phyloP scores from a whole-genome alignment of 2,329 filamentous ascomycete genomes.

The Apiospora hydei region DNA sequence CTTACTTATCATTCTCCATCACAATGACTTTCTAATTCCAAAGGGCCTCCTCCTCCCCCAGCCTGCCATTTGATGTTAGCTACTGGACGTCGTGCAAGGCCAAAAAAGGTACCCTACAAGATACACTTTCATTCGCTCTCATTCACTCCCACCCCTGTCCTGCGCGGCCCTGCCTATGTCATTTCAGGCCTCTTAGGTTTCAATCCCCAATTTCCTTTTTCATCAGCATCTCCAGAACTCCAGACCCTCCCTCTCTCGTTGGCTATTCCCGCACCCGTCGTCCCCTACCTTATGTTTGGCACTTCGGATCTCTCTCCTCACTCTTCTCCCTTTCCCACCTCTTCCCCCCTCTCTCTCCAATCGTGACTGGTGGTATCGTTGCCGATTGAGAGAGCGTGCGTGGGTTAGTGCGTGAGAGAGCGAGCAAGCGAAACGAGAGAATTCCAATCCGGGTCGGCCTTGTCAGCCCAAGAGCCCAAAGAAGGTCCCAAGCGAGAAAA shows the following conservation, averaged over 20 bases:
- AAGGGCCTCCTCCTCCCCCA: not conserved
- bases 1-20: not conserved
- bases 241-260: constrained; percentile 5
- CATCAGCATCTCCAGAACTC: constrained; percentile 19
- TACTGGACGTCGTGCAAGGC: not conserved
- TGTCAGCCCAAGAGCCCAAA: constrained; percentile 22
- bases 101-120: constrained; percentile 9
- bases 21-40: constrained; percentile 21
- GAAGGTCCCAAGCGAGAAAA: not conserved
- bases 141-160: not conserved
- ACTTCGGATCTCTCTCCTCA: constrained; percentile 20
- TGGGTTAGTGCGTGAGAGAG: constrained; percentile 15
- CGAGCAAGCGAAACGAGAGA: constrained; percentile 16
- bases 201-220: constrained; percentile 18
- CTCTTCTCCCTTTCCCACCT: constrained; percentile 23
- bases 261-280: not conserved
- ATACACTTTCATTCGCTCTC: not conserved
- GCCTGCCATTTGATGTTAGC: not conserved
- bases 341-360: constrained; percentile 27
- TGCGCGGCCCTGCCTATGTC: not conserved
- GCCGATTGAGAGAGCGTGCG: constrained; percentile 23
- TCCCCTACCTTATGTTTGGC: constrained; percentile 8
- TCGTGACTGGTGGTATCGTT: constrained; percentile 38
- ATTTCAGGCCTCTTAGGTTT: constrained; percentile 19
- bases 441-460: constrained; percentile 13